phyloP scores from a whole-genome alignment of 371 early-diverging fungal genomes.

The Lichtheimia corymbifera region DNA sequence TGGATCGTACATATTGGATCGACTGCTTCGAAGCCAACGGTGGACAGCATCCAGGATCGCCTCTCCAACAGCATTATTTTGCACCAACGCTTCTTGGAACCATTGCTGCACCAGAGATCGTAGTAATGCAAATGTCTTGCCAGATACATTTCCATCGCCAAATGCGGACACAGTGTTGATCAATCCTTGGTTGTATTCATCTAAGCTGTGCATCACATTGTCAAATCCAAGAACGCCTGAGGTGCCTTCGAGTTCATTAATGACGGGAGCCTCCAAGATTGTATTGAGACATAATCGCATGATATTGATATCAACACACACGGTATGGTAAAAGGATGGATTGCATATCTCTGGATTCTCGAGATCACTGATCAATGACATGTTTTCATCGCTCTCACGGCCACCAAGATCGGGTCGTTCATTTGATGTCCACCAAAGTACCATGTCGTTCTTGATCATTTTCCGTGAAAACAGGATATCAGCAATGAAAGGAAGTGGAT shows the following conservation, averaged over 20 bases:
- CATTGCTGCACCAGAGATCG: slow-evolving; percentile 78
- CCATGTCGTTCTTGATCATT: slow-evolving; percentile 70
- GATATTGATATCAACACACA: slow-evolving; percentile 88
- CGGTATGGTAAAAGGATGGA: slow-evolving; percentile 75
- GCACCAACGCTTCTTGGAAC: slow-evolving; percentile 54
- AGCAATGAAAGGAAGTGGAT: slow-evolving; percentile 75
- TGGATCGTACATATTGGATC: slow-evolving; percentile 84
- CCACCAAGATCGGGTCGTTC: slow-evolving; percentile 90
- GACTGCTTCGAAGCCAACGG: slow-evolving; percentile 84
- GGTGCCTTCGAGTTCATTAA: slow-evolving; percentile 80
- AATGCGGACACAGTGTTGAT: slow-evolving; percentile 40
- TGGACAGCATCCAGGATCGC: slow-evolving; percentile 81
- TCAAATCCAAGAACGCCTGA: slow-evolving; percentile 55
- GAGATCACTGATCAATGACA: slow-evolving; percentile 54
- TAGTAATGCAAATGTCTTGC: slow-evolving; percentile 72
- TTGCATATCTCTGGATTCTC: slow-evolving; percentile 71
- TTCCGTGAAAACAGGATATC: slow-evolving; percentile 86
- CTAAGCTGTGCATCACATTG: slow-evolving; percentile 33
- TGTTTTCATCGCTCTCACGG: slow-evolving; percentile 79
- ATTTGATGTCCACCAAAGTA: slow-evolving; percentile 91
- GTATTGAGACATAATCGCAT: slow-evolving; percentile 81
- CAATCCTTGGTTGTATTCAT: slow-evolving; percentile 53
- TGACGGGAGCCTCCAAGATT: slow-evolving; percentile 68
- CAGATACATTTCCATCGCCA: slow-evolving; percentile 66
- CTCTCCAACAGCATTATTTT: slow-evolving; percentile 59